Conservation (phyloP, 148 eudicot genomes). For the Hydrangea macrophylla region DNA sequence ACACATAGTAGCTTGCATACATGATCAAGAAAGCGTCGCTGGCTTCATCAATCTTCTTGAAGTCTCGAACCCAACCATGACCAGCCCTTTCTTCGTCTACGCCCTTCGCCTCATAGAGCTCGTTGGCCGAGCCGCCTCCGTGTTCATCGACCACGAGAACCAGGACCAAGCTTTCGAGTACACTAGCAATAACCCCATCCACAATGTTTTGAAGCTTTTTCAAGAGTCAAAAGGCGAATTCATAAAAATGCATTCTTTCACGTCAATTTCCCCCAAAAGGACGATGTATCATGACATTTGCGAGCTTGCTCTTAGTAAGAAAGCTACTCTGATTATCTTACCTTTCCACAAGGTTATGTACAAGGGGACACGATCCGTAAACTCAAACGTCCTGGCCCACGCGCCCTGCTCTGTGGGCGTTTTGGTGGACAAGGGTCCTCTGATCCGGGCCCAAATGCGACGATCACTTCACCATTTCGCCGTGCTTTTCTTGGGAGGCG, state of each 20-base stretch:
- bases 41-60: slow-evolving; percentile 55
- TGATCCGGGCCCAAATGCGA: not conserved
- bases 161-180: slow-evolving; percentile 38
- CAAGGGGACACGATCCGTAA: slow-evolving; percentile 29
- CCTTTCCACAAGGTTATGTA: slow-evolving; percentile 42
- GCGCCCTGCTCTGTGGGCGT: slow-evolving; percentile 90
- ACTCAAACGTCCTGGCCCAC: slow-evolving; percentile 45
- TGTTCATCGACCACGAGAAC: slow-evolving; percentile 65
- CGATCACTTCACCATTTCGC: slow-evolving; percentile 34
- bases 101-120: slow-evolving; percentile 72
- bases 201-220: slow-evolving; percentile 47
- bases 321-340: slow-evolving; percentile 55
- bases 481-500: slow-evolving; percentile 75
- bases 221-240: slow-evolving; percentile 34
- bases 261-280: slow-evolving; percentile 50
- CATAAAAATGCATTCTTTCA: slow-evolving; percentile 40
- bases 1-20: slow-evolving; percentile 47
- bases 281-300: slow-evolving; percentile 94
- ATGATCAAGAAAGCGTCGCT: slow-evolving; percentile 53
- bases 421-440: slow-evolving; percentile 42
- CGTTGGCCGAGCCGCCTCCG: slow-evolving; percentile 60
- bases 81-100: slow-evolving; percentile 39
- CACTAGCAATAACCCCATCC: slow-evolving; percentile 37
- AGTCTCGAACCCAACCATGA: slow-evolving; percentile 44
- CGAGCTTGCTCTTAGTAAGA: slow-evolving; percentile 55